Percentiles rank a stretch among this genome's conserved stretches.
Evolutionary conservation across 176 grass and related monocot genomes (phyloP).

Genomic region (barley (Hordeum vulgare)): MorexV3_pseudomolecules_assembly NC_058521.1:396704044-396704543

Average conservation of each 20-base stretch:
- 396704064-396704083: constrained; percentile 33
- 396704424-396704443: background rate
- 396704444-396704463: constrained; percentile 6
- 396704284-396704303: background rate
- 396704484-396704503: background rate
- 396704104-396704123: background rate
- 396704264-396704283: background rate
- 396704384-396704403: constrained; percentile 34
- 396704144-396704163: constrained; percentile 3
- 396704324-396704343: background rate
- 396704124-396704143: constrained; percentile 15
- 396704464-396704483: background rate
- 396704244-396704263: constrained; percentile 40
- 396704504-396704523: background rate
- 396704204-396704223: constrained; percentile 2
- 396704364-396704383: constrained; percentile 41
- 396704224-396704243: constrained; percentile 9
- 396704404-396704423: constrained; percentile 9
- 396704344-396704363: background rate
- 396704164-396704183: background rate
- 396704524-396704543: background rate
- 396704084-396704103: constrained; percentile 19
- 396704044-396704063: constrained; percentile 78
- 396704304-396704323: background rate
- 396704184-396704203: background rate